Evolutionary conservation across 2,329 filamentous ascomycete genomes (phyloP).

Genomic region (Colletotrichum endophyticum): DNA sequence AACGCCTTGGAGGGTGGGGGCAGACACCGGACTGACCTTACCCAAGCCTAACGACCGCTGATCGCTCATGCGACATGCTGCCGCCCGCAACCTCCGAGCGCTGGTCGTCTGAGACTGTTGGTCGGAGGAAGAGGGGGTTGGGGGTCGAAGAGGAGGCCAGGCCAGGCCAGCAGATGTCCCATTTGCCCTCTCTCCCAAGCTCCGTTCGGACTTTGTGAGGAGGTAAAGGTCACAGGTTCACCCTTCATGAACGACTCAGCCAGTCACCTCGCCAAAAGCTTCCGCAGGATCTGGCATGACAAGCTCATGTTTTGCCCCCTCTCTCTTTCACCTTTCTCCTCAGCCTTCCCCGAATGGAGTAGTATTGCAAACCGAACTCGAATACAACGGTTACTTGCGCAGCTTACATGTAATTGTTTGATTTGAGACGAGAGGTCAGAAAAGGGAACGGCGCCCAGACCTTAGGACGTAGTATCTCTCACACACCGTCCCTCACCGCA

Average conservation of each 20-base stretch:
- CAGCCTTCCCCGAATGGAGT: background rate
- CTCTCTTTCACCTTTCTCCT: background rate
- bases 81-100: background rate
- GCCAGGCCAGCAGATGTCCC: background rate
- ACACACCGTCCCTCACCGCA: constrained; percentile 8
- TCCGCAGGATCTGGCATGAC: background rate
- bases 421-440: background rate
- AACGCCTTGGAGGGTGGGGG: background rate
- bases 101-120: background rate
- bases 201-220: background rate
- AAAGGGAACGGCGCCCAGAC: background rate
- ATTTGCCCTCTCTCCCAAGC: background rate
- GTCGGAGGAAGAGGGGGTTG: background rate
- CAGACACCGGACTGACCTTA: background rate
- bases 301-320: background rate
- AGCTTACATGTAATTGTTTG: background rate
- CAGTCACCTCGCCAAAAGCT: background rate
- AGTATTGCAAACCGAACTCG: background rate
- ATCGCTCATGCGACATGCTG: background rate
- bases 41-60: background rate
- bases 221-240: background rate
- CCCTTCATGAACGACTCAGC: background rate
- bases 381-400: background rate
- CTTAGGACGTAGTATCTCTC: background rate
- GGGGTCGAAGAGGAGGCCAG: background rate